A percentile compares a stretch with the other conserved stretches of the same genome.
These are phyloP conservation scores for Boletus rubroflammeus DNA, from an alignment of 768 basidiomycete genomes.

Conservation along the genomic window DNA sequence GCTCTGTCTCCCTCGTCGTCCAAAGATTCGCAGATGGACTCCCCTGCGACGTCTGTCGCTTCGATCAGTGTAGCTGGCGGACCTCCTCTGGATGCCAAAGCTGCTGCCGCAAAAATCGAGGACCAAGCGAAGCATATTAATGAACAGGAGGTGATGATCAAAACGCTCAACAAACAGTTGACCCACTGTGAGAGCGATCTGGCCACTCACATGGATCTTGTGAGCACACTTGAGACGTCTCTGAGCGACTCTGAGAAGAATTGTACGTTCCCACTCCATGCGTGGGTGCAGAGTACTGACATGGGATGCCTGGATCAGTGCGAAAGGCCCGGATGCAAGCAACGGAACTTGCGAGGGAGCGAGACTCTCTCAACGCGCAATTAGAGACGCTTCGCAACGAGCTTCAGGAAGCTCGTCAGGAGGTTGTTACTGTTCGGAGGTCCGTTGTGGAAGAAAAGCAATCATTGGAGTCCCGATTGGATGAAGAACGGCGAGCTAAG, in stretches of 20 bases:
- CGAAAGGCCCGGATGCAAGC: slow-evolving; percentile 94
- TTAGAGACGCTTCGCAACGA: slow-evolving; percentile 67
- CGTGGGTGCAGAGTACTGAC: slow-evolving; percentile 3
- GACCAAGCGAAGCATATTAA: slow-evolving; percentile 72
- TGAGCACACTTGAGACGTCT: slow-evolving; percentile 77
- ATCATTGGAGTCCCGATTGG: slow-evolving; percentile 74
- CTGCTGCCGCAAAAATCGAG: slow-evolving; percentile 52
- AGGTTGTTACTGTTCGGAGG: slow-evolving; percentile 70
- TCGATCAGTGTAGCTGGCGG: slow-evolving; percentile 37
- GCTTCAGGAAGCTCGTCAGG: slow-evolving; percentile 72
- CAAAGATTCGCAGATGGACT: slow-evolving; percentile 69
- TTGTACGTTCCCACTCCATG: slow-evolving; percentile 47
- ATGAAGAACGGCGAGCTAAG: slow-evolving; percentile 86
- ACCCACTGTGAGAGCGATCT: slow-evolving; percentile 91
- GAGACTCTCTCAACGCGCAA: slow-evolving; percentile 68
- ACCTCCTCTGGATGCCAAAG: slow-evolving; percentile 51
- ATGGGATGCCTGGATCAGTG: slow-evolving; percentile 42
- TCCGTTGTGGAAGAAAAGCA: slow-evolving; percentile 89
- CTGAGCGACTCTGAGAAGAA: slow-evolving; percentile 92
- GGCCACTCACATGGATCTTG: slow-evolving; percentile 88
- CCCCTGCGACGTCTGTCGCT: slow-evolving; percentile 59
- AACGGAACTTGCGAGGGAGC: slow-evolving; percentile 82
- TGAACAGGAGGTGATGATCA: slow-evolving; percentile 89
- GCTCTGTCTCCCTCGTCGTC: slow-evolving; percentile 55
- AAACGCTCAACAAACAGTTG: slow-evolving; percentile 89